Percentiles rank a stretch among this genome's conserved stretches.
Conservation (phyloP, 768 basidiomycete genomes). For the Termitomyces sp. region DNA sequence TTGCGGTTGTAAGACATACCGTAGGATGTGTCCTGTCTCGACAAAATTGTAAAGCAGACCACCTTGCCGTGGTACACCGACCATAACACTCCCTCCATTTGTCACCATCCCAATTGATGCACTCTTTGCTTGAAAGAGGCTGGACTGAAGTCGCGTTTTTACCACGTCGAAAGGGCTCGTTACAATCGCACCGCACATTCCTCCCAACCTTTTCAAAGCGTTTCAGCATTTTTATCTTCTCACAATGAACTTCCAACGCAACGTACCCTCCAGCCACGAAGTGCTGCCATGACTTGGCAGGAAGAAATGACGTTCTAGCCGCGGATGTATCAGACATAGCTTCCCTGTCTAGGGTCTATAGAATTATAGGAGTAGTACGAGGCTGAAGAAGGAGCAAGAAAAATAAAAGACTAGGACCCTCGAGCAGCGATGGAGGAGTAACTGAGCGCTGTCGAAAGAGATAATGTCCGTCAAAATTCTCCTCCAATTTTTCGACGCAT, state of each 20-base stretch:
- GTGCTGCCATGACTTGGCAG: conserved; percentile 79
- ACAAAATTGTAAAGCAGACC: conserved; percentile 89
- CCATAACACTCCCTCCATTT: conserved; percentile 29
- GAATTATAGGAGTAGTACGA: not conserved
- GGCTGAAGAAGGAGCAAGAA: not conserved
- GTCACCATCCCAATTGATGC: conserved; percentile 32
- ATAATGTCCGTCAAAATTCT: not conserved
- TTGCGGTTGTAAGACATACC: conserved; percentile 34
- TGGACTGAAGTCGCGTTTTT: conserved; percentile 94
- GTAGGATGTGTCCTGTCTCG: conserved; percentile 86
- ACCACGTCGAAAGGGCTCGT: conserved; percentile 98
- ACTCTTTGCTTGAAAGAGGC: conserved; percentile 55
- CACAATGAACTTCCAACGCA: not conserved
- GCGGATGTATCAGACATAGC: conserved; percentile 21
- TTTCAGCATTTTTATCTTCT: not conserved
- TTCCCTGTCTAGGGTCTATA: conserved; percentile 1
- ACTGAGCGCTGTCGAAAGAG: not conserved
- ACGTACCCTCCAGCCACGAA: conserved; percentile 84
- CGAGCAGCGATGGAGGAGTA: not conserved
- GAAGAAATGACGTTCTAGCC: conserved; percentile 35
- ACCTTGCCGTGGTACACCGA: conserved; percentile 32
- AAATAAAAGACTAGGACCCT: not conserved
- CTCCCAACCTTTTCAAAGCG: conserved; percentile 64
- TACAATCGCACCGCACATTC: conserved; percentile 95
- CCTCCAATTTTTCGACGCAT: conserved; percentile 8